Percentiles rank a stretch among this genome's conserved stretches.
Evolutionary conservation across 2,329 filamentous ascomycete species (phyloP).

Genomic region (Aspergillus intermedius): DNA sequence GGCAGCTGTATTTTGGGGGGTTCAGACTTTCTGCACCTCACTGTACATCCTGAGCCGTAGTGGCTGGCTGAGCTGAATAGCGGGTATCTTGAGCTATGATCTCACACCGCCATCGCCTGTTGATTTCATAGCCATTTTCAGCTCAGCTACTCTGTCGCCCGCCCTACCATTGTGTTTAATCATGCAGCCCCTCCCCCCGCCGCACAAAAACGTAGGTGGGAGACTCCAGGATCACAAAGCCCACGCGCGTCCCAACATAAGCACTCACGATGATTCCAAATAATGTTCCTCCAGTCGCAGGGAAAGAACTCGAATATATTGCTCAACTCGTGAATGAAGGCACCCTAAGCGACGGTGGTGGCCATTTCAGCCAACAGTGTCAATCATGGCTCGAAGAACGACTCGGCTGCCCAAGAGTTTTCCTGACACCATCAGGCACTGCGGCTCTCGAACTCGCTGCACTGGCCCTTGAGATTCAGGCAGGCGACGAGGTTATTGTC

Average conservation of each 20-base stretch:
- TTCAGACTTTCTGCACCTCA: no score
- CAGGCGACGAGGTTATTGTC: slow-evolving; percentile 12
- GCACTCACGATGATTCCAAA: neutral
- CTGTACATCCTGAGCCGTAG: no score
- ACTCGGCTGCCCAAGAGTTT: neutral
- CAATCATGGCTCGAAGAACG: slow-evolving; percentile 10
- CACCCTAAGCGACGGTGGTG: neutral
- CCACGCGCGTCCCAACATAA: neutral
- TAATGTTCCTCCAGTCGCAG: neutral
- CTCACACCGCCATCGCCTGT: neutral
- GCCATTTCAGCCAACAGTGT: slow-evolving; percentile 1
- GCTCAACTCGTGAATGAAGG: neutral
- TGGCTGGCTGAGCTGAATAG: neutral
- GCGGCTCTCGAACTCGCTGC: slow-evolving; percentile 10
- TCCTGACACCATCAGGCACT: slow-evolving; percentile 9
- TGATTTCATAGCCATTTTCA: neutral
- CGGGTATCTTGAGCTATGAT: neutral
- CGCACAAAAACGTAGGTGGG: neutral
- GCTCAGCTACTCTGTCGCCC: neutral
- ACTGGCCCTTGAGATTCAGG: slow-evolving; percentile 4
- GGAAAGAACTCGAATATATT: neutral
- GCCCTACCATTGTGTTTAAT: neutral
- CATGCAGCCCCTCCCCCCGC: neutral
- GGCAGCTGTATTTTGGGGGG: no score
- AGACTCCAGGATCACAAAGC: neutral